Evolutionary conservation across 148 eudicot genomes (phyloP), one percentile per base, ranked within the genome.

Genomic region (Amaranthus hypochondriacus): DNA sequence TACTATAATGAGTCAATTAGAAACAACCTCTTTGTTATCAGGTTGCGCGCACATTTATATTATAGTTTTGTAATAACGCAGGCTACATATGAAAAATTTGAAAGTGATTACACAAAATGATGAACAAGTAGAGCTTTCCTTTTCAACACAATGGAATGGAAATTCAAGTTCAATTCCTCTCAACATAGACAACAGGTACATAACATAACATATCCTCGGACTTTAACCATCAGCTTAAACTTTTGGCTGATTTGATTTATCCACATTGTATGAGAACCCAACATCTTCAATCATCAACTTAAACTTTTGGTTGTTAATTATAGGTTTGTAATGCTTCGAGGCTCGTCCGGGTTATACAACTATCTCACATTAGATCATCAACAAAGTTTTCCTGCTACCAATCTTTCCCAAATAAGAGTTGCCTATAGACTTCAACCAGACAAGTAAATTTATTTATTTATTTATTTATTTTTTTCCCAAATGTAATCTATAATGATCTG

Each of bases 261-360:
- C 21, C 69, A 14, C 15, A 47, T 5, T 48, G 5, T 2, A 66
- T 47, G 13, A 13, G 10, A 59, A 51, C 48, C 53, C 62, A 52
- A 5, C 47, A 28, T 11, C 5, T 12, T 49, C 12, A 58, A 28
- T 0, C 39, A 28, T 28, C 39, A 28, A 2, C 39, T 28, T 65
- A 14, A 63, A 21, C 53, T 11, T 2, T 67, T 39, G 9, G 50
- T 14, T 68, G 18, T 46, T 70, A 7, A n/a, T 73, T 56, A 18
- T 56, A 77, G 80, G 71, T 77, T 64, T 12, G 75, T 77, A 46
- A 72, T 77, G 80, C 80, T 77, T 57, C 64, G 80, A 71, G 80
- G 80, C 3, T 71, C 71, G 1, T 65, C 71, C 5, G 80, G 80
- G 10, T 71, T 77, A 9, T 77, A 77, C 75, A 71, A 72, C 43